Percentiles rank a stretch among this genome's conserved stretches.
Conservation (phyloP, 2,329 filamentous ascomycete genomes). For the Grosmannia penicillata region DNA sequence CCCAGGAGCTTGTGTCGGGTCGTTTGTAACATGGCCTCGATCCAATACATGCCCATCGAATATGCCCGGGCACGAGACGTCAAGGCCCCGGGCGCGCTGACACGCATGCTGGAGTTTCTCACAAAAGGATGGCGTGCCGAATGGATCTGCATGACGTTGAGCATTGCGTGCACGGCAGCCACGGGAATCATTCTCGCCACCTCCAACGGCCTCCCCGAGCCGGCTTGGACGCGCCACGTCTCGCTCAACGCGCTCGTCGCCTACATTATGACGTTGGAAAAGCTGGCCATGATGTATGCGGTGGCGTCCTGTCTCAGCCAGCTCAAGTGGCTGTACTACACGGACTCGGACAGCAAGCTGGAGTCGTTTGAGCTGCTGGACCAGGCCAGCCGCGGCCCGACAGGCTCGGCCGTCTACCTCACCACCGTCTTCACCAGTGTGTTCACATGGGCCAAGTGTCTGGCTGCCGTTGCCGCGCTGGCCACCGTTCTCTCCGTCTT, state of each 20-base stretch:
- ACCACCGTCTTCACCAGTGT: background rate
- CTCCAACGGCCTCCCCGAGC: background rate
- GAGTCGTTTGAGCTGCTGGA: background rate
- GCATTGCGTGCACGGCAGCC: background rate
- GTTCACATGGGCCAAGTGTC: background rate
- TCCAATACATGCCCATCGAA: no score
- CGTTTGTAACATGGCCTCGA: no score
- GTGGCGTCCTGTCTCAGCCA: conserved; percentile 1
- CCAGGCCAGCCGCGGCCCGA: background rate
- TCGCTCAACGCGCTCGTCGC: background rate
- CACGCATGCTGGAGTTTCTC: no score
- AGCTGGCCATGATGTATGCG: background rate
- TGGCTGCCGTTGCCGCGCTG: background rate
- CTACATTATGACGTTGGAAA: background rate
- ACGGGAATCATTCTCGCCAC: background rate
- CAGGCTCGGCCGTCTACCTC: background rate
- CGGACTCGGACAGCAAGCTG: background rate
- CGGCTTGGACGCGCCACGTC: background rate
- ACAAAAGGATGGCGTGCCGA: background rate
- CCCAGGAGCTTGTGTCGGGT: no score
- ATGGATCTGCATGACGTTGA: background rate
- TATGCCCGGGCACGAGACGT: no score
- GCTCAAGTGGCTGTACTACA: conserved; percentile 1
- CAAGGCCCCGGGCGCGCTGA: no score
- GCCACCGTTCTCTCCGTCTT: background rate